Conservation (phyloP, 2,329 filamentous ascomycete genomes). For the Talaromyces sp. region DNA sequence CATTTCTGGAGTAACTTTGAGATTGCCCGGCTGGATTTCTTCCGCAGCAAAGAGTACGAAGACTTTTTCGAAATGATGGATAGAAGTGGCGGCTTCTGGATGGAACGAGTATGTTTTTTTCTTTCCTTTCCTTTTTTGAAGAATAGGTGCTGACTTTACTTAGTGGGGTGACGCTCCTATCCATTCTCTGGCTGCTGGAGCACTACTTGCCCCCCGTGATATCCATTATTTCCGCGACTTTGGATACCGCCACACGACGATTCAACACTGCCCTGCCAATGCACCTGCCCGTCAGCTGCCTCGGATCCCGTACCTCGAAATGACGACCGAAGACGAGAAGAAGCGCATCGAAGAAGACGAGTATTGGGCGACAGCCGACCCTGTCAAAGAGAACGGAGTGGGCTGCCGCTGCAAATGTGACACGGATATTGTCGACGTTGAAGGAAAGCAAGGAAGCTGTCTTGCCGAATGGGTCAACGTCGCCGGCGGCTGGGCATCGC, state of each 20-base stretch:
- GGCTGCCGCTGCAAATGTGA: constrained; percentile 96
- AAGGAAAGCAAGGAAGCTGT: constrained; percentile 95
- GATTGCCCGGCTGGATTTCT: constrained; percentile 90
- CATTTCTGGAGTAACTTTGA: constrained; percentile 99
- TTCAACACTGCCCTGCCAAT: constrained; percentile 96
- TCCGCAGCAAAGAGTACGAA: constrained; percentile 93
- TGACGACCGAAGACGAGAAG: constrained; percentile 73
- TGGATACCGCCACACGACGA: constrained; percentile 96
- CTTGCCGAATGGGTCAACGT: constrained; percentile 95
- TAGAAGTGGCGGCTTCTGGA: constrained; percentile 96
- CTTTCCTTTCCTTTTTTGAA: too few species aligned
- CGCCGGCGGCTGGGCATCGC: constrained; percentile 81
- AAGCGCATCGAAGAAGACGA: constrained; percentile 86
- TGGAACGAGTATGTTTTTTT: constrained; percentile 70
- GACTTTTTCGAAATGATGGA: constrained; percentile 99
- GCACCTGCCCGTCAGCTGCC: constrained; percentile 82
- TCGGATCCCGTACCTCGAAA: constrained; percentile 73
- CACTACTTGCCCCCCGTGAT: constrained; percentile 71
- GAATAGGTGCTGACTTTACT: constrained; percentile 28
- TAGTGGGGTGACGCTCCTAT: constrained; percentile 99
- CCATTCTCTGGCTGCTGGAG: constrained; percentile 91
- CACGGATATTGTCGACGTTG: constrained; percentile 94
- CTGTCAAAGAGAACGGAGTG: constrained; percentile 89
- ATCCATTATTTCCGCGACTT: constrained; percentile 99
- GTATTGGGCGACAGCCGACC: constrained; percentile 88